Conservation (phyloP, 306 rosid species). For the Mimosa pudica region DNA sequence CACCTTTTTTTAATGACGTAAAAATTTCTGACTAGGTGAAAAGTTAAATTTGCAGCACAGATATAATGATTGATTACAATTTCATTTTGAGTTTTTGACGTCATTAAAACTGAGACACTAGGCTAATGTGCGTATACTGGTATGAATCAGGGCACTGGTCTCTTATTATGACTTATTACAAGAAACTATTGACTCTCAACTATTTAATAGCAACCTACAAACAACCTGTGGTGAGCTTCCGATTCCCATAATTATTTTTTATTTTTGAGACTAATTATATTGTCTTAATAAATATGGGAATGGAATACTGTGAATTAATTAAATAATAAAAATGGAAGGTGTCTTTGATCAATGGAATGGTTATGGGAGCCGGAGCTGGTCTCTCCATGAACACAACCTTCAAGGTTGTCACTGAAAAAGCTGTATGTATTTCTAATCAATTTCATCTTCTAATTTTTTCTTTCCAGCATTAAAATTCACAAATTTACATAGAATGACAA, state of each 20-base stretch:
- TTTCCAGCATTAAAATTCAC: background rate
- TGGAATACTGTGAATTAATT: background rate
- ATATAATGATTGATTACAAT: background rate
- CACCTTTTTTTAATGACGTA: too few species aligned
- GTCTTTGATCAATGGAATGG: background rate
- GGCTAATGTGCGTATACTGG: background rate
- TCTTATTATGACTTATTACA: slow-evolving; percentile 11
- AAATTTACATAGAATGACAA: background rate
- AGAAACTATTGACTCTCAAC: slow-evolving; percentile 22
- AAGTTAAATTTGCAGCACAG: background rate
- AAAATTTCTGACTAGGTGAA: background rate
- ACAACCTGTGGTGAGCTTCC: slow-evolving; percentile 24
- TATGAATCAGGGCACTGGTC: slow-evolving; percentile 40
- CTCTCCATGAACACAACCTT: slow-evolving; percentile 3
- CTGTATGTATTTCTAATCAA: slow-evolving; percentile 3
- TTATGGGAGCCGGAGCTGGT: slow-evolving; percentile 20
- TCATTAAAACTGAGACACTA: background rate
- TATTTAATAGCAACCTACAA: slow-evolving; percentile 25
- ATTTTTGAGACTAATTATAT: background rate
- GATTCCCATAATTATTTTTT: background rate
- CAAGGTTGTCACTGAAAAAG: slow-evolving; percentile 9
- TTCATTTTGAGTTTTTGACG: background rate
- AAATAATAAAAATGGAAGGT: background rate
- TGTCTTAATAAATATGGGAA: background rate
- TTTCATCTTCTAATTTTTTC: background rate